Evolutionary conservation across 306 rosid genomes (phyloP), one percentile per base, ranked within the genome.

Genomic region (Inga leiocalycina): DNA sequence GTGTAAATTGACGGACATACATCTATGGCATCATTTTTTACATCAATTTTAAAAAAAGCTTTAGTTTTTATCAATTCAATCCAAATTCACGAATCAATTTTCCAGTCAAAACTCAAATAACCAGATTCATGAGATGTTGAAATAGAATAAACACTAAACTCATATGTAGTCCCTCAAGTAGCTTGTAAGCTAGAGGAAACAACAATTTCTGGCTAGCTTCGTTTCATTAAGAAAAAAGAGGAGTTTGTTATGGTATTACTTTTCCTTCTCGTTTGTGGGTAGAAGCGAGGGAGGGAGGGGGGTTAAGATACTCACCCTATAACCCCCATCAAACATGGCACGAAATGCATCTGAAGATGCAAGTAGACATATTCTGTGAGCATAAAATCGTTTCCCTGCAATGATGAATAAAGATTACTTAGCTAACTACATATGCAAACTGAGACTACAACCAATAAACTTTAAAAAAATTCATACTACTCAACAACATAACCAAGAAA

Each of bases 241-340:
- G 20, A 24, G 17, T 69, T 64, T 75, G 45, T 35, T 37, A 22
- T 10, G 24, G 59, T 14, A 13, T 32, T 15, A 2, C 30, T 65
- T 59, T 78, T n/a, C 4, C 44, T 59, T 49, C 77, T 77, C 62
- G 71, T 78, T 70, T 27, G 41, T 73, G 5, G 20, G 62, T 8
- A 9, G 20, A 17, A 17, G 3, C 0, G 22, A 8, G 59, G 64
- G 32, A 8, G n/a, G 24, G 51, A 96, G 79, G 75, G 75, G 43
- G 52, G 56, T 72, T 75, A 52, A 15, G 67, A 67, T 19, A 83
- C 97, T 91, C 89, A 96, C 99, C 92, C 98, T 91, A 81, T 96
- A 96, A 82, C 98, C 99, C 81, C 99, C 99, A 80, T 96, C 99
- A 87, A 96, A 96, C 99, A 96, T 96, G 22, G 99, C 99, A 68